Evolutionary conservation across 2,329 filamentous ascomycete genomes (phyloP), one percentile per base, ranked within the genome.

Genomic region (Colletotrichum magnum): DNA sequence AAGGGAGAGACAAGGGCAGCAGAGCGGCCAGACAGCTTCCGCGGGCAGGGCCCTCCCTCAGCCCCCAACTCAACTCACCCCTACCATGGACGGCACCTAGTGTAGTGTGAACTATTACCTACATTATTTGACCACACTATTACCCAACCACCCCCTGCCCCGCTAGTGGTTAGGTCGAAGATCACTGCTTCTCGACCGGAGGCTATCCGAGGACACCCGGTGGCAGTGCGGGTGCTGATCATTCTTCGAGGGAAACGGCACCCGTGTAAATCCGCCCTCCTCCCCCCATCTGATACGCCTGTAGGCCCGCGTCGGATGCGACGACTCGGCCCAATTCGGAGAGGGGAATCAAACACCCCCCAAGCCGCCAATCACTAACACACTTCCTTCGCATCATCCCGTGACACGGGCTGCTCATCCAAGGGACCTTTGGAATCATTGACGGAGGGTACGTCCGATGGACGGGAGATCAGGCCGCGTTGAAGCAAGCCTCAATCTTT

Each of bases 141-240:
- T 28, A 39, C 62, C 51, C 43, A 28, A n/a, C 9, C 43, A 48
- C 53, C 51, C 66, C 61, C 66, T 54, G 61, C 54, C 66, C 48
- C 66, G 66, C 66, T 68, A 68, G 47, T 32, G 51, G 32, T 36
- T 52, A 63, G 64, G 32, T 36, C 54, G 66, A 59, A 65, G 61
- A 65, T 69, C 66, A 59, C 41, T 65, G 58, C 26, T 62, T 36
- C 58, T 63, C 53, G 32, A 28, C 53, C 43, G 61, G 50, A 69
- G 28, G 50, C 61, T 39, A 45, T 50, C 54, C 50, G 43, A 59
- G 54, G 32, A 50, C 50, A 50, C 24, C 41, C 61, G 41, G 61
- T 65, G 60, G 61, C 60, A 54, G 52, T 64, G 60, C 59, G 61
- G 43, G 18, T 28, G 32, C 51, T 45, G 63, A 54, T 65, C 56